Percentiles rank a stretch among this genome's conserved stretches.
Conservation (phyloP, 2,329 filamentous ascomycete species). For the Aspergillus tamarii region DNA sequence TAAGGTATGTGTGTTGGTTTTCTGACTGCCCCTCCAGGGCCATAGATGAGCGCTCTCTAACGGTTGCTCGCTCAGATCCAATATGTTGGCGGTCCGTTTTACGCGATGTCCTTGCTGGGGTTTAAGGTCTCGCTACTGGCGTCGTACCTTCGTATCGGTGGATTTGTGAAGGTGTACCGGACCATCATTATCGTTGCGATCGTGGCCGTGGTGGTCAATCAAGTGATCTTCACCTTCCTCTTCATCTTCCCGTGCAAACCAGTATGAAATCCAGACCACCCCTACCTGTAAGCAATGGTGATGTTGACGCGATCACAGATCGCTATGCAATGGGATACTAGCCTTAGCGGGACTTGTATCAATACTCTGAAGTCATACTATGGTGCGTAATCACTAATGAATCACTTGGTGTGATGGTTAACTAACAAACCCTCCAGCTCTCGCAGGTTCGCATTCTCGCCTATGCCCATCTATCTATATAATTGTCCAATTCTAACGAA, state of each 20-base stretch:
- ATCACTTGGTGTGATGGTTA: not conserved
- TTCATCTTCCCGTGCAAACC: conserved; percentile 32
- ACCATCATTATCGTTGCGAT: conserved; percentile 40
- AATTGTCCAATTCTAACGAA: not conserved
- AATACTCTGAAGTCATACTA: conserved; percentile 49
- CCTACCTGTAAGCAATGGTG: not conserved
- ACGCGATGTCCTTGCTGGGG: conserved; percentile 40
- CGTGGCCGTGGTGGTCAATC: conserved; percentile 41
- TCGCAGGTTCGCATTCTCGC: conserved; percentile 11
- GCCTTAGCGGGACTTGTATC: conserved; percentile 45
- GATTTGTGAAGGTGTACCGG: conserved; percentile 43
- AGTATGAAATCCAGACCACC: conserved; percentile 13
- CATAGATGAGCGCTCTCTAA: not conserved
- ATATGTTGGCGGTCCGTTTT: conserved; percentile 33
- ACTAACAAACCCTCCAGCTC: conserved; percentile 6
- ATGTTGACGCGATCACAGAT: conserved; percentile 21
- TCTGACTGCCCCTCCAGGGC: not conserved
- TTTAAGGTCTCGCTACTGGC: conserved; percentile 54
- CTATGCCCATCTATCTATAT: not conserved
- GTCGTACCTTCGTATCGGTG: conserved; percentile 51
- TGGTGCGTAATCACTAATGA: conserved; percentile 30
- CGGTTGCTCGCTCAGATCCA: conserved; percentile 24
- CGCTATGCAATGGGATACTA: conserved; percentile 49
- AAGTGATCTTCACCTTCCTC: conserved; percentile 38
- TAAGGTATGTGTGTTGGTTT: conserved; percentile 21